phyloP scores from a whole-genome alignment of 768 basidiomycete genomes.

The Gymnopilus dilepis region DNA sequence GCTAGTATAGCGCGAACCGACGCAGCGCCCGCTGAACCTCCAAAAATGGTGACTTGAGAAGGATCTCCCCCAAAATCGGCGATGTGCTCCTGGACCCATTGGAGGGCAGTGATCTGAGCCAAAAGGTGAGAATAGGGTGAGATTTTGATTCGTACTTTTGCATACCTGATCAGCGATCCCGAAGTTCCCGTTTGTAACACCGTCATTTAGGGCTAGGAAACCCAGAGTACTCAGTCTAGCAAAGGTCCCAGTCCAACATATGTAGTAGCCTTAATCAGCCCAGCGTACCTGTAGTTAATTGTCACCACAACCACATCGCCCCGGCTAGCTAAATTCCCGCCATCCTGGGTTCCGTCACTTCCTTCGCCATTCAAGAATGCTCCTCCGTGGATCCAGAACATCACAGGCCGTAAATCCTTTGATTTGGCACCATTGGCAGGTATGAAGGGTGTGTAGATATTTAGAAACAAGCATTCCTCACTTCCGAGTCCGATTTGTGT shows the following conservation, averaged over 20 bases:
- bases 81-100: conserved; percentile 57
- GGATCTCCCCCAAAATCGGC: conserved; percentile 64
- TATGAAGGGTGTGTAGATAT: conserved; percentile 48
- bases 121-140: background rate
- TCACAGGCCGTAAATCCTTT: conserved; percentile 42
- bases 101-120: conserved; percentile 38
- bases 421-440: conserved; percentile 24
- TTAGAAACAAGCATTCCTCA: conserved; percentile 55
- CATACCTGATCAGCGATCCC: conserved; percentile 49
- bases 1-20: conserved; percentile 45
- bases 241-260: conserved; percentile 19
- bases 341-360: conserved; percentile 45
- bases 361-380: conserved; percentile 48
- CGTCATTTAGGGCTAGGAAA: conserved; percentile 48
- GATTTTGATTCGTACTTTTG: too few relatives aligned
- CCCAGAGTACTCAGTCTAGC: conserved; percentile 44
- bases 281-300: conserved; percentile 45
- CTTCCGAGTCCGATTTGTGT: conserved; percentile 32
- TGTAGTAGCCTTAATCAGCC: conserved; percentile 41
- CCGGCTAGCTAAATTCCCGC: conserved; percentile 49
- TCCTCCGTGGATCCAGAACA: conserved; percentile 59
- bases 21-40: conserved; percentile 58
- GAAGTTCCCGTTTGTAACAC: conserved; percentile 49
- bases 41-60: conserved; percentile 54
- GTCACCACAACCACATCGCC: conserved; percentile 44